phyloP scores from a whole-genome alignment of 495 filamentous ascomycete genomes.

The Diplogelasinospora grovesii region DNA sequence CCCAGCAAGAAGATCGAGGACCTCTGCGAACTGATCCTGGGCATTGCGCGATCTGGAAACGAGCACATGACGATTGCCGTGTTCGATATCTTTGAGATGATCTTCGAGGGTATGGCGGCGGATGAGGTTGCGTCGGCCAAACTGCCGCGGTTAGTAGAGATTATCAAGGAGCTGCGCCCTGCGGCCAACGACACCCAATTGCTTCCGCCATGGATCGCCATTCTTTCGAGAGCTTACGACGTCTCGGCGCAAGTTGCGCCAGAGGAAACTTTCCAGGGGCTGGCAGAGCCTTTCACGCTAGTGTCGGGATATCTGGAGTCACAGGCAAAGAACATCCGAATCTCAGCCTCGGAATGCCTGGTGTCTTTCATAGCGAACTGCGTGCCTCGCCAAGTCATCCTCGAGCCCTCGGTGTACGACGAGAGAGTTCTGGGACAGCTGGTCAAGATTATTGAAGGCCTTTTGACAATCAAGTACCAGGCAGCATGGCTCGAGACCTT shows the following conservation, averaged over 20 bases:
- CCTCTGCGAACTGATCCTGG: slow-evolving; percentile 80
- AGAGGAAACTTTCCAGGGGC: slow-evolving; percentile 79
- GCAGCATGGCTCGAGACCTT: slow-evolving; percentile 94
- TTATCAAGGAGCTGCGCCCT: slow-evolving; percentile 81
- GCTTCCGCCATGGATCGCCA: slow-evolving; percentile 91
- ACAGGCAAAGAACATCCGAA: slow-evolving; percentile 80
- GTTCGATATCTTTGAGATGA: slow-evolving; percentile 94
- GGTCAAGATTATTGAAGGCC: slow-evolving; percentile 55
- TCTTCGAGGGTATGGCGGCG: slow-evolving; percentile 76
- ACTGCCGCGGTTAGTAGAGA: slow-evolving; percentile 77
- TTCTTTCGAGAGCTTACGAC: slow-evolving; percentile 88
- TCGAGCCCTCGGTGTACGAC: slow-evolving; percentile 83
- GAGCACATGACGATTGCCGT: slow-evolving; percentile 93
- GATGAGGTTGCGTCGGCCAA: slow-evolving; percentile 81
- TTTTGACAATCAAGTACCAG: slow-evolving; percentile 86
- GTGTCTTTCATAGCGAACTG: slow-evolving; percentile 88
- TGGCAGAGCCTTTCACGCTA: slow-evolving; percentile 73
- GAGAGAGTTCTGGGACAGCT: slow-evolving; percentile 77
- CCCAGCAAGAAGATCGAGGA: slow-evolving; percentile 92
- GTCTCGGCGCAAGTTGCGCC: slow-evolving; percentile 80
- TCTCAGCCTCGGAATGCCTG: slow-evolving; percentile 90
- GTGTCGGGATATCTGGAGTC: slow-evolving; percentile 76
- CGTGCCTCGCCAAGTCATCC: slow-evolving; percentile 67
- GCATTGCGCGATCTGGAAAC: slow-evolving; percentile 79
- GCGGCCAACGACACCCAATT: slow-evolving; percentile 87